phyloP scores from a whole-genome alignment of 495 filamentous ascomycete species.

The Penicillium desertorum region DNA sequence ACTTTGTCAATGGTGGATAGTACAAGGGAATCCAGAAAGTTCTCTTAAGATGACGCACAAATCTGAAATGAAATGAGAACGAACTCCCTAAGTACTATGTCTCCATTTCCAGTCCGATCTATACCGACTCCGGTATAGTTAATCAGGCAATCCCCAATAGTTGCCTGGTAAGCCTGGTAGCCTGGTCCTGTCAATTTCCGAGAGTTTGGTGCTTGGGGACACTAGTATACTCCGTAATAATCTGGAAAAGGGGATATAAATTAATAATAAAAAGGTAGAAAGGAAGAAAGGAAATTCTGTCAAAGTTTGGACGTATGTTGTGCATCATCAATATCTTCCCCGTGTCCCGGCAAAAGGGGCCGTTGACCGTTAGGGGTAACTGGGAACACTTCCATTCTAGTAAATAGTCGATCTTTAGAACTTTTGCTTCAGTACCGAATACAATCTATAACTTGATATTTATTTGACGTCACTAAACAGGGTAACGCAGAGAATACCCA shows the following conservation, averaged over 20 bases:
- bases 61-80: slow-evolving; percentile 2
- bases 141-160: slow-evolving; percentile 16
- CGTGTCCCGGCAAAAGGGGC: slow-evolving; percentile 22
- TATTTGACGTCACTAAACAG: slow-evolving; percentile 1
- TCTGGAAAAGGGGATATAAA: slow-evolving; percentile 4
- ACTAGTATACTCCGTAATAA: slow-evolving; percentile 8
- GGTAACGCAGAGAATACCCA: slow-evolving; percentile 4
- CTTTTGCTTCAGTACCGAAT: no score
- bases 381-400: not conserved
- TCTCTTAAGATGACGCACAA: slow-evolving; percentile 22
- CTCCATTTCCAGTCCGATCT: slow-evolving; percentile 18
- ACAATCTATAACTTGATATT: no score
- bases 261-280: not conserved
- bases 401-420: no score
- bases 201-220: slow-evolving; percentile 22
- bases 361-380: slow-evolving; percentile 24
- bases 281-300: not conserved
- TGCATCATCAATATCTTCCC: slow-evolving; percentile 25
- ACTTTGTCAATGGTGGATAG: not conserved
- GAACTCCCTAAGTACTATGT: not conserved
- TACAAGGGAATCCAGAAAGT: slow-evolving; percentile 1
- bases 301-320: slow-evolving; percentile 20
- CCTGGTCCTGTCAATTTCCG: slow-evolving; percentile 31
- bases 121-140: slow-evolving; percentile 21
- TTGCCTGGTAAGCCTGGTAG: slow-evolving; percentile 4